Evolutionary conservation across 495 filamentous ascomycete genomes (phyloP).

Genomic region (Aspergillus olivimuriae): DNA sequence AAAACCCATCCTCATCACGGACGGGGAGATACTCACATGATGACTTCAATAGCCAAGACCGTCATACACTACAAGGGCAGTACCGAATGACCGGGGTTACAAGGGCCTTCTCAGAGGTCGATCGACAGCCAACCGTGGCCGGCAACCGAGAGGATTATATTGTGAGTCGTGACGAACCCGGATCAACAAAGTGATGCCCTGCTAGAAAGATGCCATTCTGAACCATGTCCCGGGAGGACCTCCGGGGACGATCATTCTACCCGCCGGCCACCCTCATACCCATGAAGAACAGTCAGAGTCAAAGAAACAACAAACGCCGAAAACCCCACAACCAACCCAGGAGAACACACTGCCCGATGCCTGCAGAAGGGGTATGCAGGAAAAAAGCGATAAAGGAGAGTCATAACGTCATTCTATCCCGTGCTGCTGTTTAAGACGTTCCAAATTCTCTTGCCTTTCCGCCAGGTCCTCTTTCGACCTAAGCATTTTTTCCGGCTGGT

Average conservation of each 20-base stretch:
- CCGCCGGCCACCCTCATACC: conserved; percentile 21
- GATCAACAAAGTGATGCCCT: conserved; percentile 14
- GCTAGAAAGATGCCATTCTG: conserved; percentile 19
- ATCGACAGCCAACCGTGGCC: conserved; percentile 15
- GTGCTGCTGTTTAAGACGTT: conserved; percentile 94
- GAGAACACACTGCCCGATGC: conserved; percentile 35
- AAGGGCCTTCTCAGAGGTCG: conserved; percentile 8
- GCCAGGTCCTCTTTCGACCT: conserved; percentile 90
- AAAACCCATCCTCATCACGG: too few relatives aligned
- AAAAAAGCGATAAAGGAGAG: conserved; percentile 26
- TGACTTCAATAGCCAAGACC: too few relatives aligned
- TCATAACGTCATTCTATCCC: conserved; percentile 81
- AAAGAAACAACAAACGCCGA: conserved; percentile 31
- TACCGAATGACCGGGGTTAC: neutral
- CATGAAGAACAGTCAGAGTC: conserved; percentile 21
- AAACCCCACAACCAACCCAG: conserved; percentile 41
- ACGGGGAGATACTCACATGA: too few relatives aligned
- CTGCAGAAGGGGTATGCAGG: conserved; percentile 31
- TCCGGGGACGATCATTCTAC: conserved; percentile 17
- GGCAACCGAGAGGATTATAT: conserved; percentile 21
- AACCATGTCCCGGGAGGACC: conserved; percentile 13
- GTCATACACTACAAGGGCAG: too few relatives aligned
- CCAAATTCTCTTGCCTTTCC: conserved; percentile 91
- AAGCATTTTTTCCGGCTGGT: conserved; percentile 96
- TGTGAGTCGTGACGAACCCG: conserved; percentile 18